These are phyloP conservation scores for Heliosperma pusillum DNA, from an alignment of 148 eudicot species.

Conservation along the genomic window DNA sequence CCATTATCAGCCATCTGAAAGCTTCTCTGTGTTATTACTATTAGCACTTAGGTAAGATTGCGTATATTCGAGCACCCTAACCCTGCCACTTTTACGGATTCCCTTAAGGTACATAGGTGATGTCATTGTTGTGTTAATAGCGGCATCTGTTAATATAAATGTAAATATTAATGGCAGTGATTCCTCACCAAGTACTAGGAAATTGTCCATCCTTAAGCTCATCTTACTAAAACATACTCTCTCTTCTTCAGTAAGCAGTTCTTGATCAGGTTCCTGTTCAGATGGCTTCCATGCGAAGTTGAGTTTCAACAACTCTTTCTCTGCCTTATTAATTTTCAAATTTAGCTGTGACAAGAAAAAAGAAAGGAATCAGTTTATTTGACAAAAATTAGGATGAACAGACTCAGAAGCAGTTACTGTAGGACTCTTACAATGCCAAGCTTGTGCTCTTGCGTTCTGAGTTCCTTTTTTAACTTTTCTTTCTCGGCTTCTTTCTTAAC, in stretches of 20 bases:
- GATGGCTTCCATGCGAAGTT: slow-evolving; percentile 52
- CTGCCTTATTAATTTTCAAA: slow-evolving; percentile 58
- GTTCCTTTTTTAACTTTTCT: slow-evolving; percentile 56
- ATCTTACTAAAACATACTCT: slow-evolving; percentile 70
- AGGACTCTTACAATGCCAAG: slow-evolving; percentile 57
- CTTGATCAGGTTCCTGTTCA: slow-evolving; percentile 62
- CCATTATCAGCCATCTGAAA: background rate
- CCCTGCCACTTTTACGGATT: background rate
- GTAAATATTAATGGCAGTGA: background rate
- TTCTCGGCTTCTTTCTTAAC: slow-evolving; percentile 57
- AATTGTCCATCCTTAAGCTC: slow-evolving; percentile 57
- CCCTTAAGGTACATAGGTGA: too few species aligned
- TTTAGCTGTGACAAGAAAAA: slow-evolving; percentile 52
- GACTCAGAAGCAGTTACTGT: background rate
- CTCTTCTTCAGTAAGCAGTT: slow-evolving; percentile 80
- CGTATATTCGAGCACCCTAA: background rate
- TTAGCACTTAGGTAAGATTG: background rate
- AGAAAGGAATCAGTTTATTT: background rate
- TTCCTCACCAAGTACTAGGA: slow-evolving; percentile 67
- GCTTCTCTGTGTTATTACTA: background rate
- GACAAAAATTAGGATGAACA: background rate
- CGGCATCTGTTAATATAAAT: background rate
- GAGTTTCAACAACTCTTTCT: slow-evolving; percentile 41
- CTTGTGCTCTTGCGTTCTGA: slow-evolving; percentile 55
- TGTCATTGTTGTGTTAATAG: too few species aligned